phyloP scores from a whole-genome alignment of 495 filamentous ascomycete genomes.

The Penicillium daleae region DNA sequence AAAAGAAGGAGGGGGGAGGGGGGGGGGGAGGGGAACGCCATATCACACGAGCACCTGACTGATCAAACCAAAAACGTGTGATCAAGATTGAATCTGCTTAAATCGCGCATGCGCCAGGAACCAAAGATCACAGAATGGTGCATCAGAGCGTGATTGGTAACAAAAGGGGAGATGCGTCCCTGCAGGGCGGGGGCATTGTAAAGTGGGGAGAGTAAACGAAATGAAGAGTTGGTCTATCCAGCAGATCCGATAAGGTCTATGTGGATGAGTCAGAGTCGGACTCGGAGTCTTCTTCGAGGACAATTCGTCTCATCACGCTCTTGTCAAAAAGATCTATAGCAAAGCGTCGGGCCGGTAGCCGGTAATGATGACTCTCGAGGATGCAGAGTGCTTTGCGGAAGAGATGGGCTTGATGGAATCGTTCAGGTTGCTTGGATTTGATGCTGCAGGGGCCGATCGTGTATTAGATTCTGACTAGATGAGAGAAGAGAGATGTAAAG shows the following conservation, averaged over 20 bases:
- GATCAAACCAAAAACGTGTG: neutral
- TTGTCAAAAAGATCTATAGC: slow-evolving; percentile 94
- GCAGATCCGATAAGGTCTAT: slow-evolving; percentile 26
- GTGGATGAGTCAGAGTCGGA: slow-evolving; percentile 42
- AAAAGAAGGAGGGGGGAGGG: slow-evolving; percentile 8
- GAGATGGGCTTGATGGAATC: slow-evolving; percentile 73
- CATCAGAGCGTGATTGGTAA: neutral
- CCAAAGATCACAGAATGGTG: neutral
- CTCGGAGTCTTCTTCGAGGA: slow-evolving; percentile 67
- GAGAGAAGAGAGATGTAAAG: neutral
- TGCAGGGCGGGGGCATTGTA: neutral
- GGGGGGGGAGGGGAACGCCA: slow-evolving; percentile 14
- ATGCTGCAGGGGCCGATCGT: slow-evolving; percentile 50
- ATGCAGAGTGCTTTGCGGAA: slow-evolving; percentile 83
- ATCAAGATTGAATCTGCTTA: neutral
- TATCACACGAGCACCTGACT: neutral
- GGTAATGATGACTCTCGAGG: slow-evolving; percentile 89
- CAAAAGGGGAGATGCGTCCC: neutral
- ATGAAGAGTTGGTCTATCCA: slow-evolving; percentile 11
- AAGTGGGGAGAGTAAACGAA: slow-evolving; percentile 1
- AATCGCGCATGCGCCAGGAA: neutral
- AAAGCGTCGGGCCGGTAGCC: slow-evolving; percentile 80
- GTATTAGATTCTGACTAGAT: slow-evolving; percentile 17
- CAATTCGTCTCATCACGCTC: slow-evolving; percentile 77
- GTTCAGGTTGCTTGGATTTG: slow-evolving; percentile 66